These are phyloP conservation scores for Apiotrichum brassicae DNA, from an alignment of 1,284 basidiomycete genomes.

Conservation along the genomic window DNA sequence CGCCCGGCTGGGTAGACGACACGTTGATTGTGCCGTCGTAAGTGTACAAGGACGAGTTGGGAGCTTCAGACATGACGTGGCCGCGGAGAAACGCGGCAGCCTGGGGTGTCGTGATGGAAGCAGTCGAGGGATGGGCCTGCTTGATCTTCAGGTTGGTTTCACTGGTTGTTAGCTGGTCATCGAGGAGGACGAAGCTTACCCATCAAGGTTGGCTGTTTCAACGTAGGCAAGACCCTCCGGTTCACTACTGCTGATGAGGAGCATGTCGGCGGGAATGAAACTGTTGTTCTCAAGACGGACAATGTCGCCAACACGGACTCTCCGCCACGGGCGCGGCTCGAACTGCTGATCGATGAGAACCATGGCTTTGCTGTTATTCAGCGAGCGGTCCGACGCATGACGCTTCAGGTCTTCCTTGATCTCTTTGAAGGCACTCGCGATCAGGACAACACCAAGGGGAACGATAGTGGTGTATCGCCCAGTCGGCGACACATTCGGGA, in stretches of 20 bases:
- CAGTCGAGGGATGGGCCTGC: constrained; percentile 80
- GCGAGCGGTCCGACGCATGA: constrained; percentile 86
- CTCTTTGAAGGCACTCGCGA: constrained; percentile 97
- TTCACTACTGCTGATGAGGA: constrained; percentile 83
- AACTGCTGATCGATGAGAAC: constrained; percentile 67
- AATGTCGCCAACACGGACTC: constrained; percentile 85
- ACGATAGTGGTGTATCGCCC: constrained; percentile 93
- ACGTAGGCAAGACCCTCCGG: constrained; percentile 97
- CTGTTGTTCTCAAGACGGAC: constrained; percentile 85
- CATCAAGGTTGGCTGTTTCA: constrained; percentile 95
- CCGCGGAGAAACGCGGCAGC: constrained; percentile 71
- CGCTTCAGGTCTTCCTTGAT: constrained; percentile 95
- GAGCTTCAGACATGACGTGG: constrained; percentile 84
- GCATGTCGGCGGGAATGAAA: constrained; percentile 92
- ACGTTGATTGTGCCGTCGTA: constrained; percentile 78
- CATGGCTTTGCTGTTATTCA: constrained; percentile 77
- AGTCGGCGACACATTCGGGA: constrained; percentile 94
- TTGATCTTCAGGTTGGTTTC: constrained; percentile 99
- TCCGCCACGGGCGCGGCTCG: constrained; percentile 73
- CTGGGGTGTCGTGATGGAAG: constrained; percentile 68
- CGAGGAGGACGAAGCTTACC: constrained; percentile 30
- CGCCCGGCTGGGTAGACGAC: constrained; percentile 34
- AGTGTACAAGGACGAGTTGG: constrained; percentile 95
- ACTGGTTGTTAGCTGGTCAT: background rate
- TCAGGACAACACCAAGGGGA: constrained; percentile 79